Evolutionary conservation across 2,329 filamentous ascomycete genomes (phyloP).

Genomic region (Aspergillus proliferans): DNA sequence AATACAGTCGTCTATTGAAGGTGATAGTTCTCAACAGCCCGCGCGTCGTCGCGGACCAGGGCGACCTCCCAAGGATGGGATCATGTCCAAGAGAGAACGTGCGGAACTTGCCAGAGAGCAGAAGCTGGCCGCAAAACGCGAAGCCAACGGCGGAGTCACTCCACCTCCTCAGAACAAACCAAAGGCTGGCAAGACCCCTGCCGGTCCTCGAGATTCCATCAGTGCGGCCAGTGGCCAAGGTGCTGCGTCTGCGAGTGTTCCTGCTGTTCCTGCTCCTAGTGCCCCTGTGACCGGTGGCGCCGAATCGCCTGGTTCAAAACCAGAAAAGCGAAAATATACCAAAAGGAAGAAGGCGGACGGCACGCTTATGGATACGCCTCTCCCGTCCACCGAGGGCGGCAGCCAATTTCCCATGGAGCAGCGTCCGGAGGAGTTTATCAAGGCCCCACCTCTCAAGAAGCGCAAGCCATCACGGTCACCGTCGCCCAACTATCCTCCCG

Average conservation of each 20-base stretch:
- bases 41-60: conserved; percentile 49
- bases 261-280: conserved; percentile 13
- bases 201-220: conserved; percentile 26
- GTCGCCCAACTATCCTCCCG: conserved; percentile 55
- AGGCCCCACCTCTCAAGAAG: conserved; percentile 42
- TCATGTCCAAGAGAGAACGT: conserved; percentile 60
- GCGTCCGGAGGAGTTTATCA: conserved; percentile 36
- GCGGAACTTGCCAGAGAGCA: conserved; percentile 49
- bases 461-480: conserved; percentile 53
- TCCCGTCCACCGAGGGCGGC: conserved; percentile 39
- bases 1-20: conserved; percentile 24
- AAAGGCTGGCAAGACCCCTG: conserved; percentile 21
- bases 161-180: conserved; percentile 25
- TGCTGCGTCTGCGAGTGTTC: background rate
- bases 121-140: conserved; percentile 44
- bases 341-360: conserved; percentile 42
- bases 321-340: conserved; percentile 44
- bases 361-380: conserved; percentile 34
- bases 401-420: conserved; percentile 30
- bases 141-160: conserved; percentile 43
- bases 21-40: conserved; percentile 36
- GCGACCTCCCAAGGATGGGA: conserved; percentile 59
- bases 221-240: background rate
- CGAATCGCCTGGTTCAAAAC: conserved; percentile 34
- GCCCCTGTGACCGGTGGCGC: conserved; percentile 23